Percentiles rank a stretch among this genome's conserved stretches.
Evolutionary conservation across 768 basidiomycete genomes (phyloP).

Genomic region (Pisolithus tinctorius): DNA sequence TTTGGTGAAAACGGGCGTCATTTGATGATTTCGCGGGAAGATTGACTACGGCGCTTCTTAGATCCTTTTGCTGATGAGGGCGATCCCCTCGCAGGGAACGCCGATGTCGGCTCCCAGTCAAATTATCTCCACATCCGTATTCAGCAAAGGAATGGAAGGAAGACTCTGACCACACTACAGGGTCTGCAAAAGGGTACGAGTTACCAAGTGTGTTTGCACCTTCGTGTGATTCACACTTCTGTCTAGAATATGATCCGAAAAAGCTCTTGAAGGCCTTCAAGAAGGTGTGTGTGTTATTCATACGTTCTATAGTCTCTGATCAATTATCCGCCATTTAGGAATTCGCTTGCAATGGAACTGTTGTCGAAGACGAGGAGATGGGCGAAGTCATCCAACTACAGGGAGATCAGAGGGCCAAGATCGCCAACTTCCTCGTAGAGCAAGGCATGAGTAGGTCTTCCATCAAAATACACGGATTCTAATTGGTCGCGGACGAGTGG

Average conservation of each 20-base stretch:
- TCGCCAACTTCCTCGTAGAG: slow-evolving; percentile 78
- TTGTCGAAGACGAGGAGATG: slow-evolving; percentile 92
- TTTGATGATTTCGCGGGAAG: no score
- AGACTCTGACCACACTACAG: slow-evolving; percentile 96
- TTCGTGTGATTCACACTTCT: slow-evolving; percentile 8
- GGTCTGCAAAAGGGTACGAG: slow-evolving; percentile 80
- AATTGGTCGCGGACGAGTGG: slow-evolving; percentile 19
- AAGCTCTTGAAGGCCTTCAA: slow-evolving; percentile 99
- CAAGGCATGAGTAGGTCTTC: slow-evolving; percentile 71
- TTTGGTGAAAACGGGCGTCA: no score
- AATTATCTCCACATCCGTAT: slow-evolving; percentile 95
- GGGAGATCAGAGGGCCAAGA: slow-evolving; percentile 93
- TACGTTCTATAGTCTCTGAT: slow-evolving; percentile 3
- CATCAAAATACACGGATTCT: slow-evolving; percentile 90
- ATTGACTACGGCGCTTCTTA: slow-evolving; percentile 24
- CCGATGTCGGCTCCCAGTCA: slow-evolving; percentile 74
- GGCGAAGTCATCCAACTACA: slow-evolving; percentile 98
- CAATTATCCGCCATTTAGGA: slow-evolving; percentile 44
- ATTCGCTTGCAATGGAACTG: slow-evolving; percentile 97
- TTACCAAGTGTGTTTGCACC: slow-evolving; percentile 7
- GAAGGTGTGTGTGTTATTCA: slow-evolving; percentile 52
- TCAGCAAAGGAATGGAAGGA: slow-evolving; percentile 98
- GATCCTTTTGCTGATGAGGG: slow-evolving; percentile 97
- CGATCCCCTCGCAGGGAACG: slow-evolving; percentile 66
- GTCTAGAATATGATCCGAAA: slow-evolving; percentile 91